Evolutionary conservation across 2,329 filamentous ascomycete species (phyloP), one percentile per base, ranked within the genome.

Genomic region (Pseudocercospora macadamiae): DNA sequence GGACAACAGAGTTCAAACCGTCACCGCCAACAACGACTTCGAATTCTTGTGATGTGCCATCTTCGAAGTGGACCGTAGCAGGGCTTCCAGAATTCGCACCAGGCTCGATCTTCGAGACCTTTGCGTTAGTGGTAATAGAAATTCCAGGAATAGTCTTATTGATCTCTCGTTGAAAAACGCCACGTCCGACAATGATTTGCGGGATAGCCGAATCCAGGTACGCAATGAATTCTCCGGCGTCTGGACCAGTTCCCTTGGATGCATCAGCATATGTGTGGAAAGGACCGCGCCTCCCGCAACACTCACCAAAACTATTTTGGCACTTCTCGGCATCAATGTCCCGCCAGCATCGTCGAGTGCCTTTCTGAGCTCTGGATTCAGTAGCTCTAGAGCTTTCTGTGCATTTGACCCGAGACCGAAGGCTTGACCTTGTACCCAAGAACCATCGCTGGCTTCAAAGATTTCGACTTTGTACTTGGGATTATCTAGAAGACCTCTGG

Each of bases 351-450:
- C 45, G 28, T 55, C 52, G 8, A 60, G 37, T 19, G 57, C 57
- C 36, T 56, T 42, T 32, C 57, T 47, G 23, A 60, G 30, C 9
- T 42, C 48, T 14, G 57, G 52, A 18, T 53, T 45, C 23, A 60
- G 51, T n/a, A 60, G 30, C 9, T 47, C 21, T 9, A 60, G 47
- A 25, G 57, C 57, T 23, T 47, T 19, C 44, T 60, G 57, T 18
- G 57, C 57, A 42, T 60, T 60, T 10, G 19, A 34, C 12, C 45
- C 57, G 8, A 60, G 57, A 9, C 57, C 57, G 21, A 60, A 51
- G 14, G 52, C 57, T 36, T 53, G 42, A 12, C 57, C 51, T 34
- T 55, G 45, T 6, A 47, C 53, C 30, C 52, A 47, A 9, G 39
- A 18, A 28, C 23, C 36, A 4, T 45, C 32, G 16, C 37, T 42